Conservation (phyloP, 305 asterid species). For the Nicotiana rustica region DNA sequence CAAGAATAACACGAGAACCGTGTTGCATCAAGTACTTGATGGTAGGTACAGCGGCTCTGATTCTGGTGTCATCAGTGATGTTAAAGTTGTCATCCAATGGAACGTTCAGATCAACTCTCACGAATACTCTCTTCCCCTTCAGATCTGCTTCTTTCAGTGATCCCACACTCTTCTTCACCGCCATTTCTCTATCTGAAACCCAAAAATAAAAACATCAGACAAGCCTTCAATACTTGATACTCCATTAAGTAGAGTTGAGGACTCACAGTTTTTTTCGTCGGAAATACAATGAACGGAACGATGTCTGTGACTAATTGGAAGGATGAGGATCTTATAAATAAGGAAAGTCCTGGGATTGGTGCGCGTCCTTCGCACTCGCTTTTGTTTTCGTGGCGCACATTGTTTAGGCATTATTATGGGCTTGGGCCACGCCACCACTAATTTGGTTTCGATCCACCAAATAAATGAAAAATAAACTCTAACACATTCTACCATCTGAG, state of each 20-base stretch:
- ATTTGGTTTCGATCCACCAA: background rate
- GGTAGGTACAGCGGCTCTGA: conserved; percentile 85
- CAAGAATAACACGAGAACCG: conserved; percentile 77
- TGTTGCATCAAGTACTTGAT: conserved; percentile 65
- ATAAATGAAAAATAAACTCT: too few relatives aligned
- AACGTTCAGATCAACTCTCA: conserved; percentile 89
- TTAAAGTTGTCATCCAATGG: conserved; percentile 79
- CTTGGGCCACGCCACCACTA: conserved; percentile 12
- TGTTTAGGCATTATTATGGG: background rate
- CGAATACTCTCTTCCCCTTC: conserved; percentile 79
- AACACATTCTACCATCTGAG: too few relatives aligned
- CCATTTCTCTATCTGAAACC: conserved; percentile 49
- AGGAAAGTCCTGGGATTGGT: background rate
- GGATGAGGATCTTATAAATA: background rate
- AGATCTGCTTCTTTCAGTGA: conserved; percentile 78
- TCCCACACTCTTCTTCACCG: conserved; percentile 86
- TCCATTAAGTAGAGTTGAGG: background rate
- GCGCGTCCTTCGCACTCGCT: conserved; percentile 37
- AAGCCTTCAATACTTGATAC: background rate
- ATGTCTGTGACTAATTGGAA: background rate
- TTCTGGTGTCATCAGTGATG: conserved; percentile 86
- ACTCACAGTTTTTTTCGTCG: conserved; percentile 30
- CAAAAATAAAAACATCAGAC: background rate
- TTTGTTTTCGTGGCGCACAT: conserved; percentile 27
- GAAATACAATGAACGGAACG: background rate